Base-by-base conservation (phyloP, 208 protist species). In the Crithidia acanthocephali region DNA sequence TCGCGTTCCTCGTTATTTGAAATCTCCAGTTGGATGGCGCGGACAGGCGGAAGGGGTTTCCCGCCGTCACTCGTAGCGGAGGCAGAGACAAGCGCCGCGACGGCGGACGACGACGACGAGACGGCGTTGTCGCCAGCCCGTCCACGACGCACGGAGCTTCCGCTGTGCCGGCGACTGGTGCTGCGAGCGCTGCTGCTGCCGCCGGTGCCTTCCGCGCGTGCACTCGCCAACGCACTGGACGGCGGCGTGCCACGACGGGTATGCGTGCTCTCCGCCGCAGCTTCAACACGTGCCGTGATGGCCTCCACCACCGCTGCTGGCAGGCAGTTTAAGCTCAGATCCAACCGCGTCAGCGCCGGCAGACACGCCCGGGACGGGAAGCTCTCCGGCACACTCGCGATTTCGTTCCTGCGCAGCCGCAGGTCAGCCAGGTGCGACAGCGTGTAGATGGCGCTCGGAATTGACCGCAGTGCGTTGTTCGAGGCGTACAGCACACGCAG, bases 401-500 rank as follows among this genome's bases (percentile, higher is more conserved):
- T 72, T 10, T 16, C 23, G 20, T 80, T 80, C 11, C 44, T 50
- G 32, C 63, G 58, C 25, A 81, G 79, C 23, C 71, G 74, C 53
- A 88, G 44, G 40, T 88, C 81, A n/a, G 80, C 42, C 27, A 90
- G 48, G 35, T 83, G 40, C 9, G 74, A 60, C 48, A 93, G 81
- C 2, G 76, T 59, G 27, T 44, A 76, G 4, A 79, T 45, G 0
- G 77, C 47, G 30, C 59, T 60, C 9, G 72, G 69, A 33, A 90
- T 40, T 4, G 51, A 27, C 18, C 37, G 25, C 16, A 94, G 23
- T 27, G 42, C 40, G 52, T 94, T 94, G 72, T 74, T 71, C 1
- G 76, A 76, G 16, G 85, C 76, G 57, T 77, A 77, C 45, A 94
- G 76, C 33, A 81, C 78, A 15, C 81, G 83, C 63, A 94, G 63